Evolutionary conservation across 495 filamentous ascomycete species (phyloP).

Genomic region (Xylaria flabelliformis): DNA sequence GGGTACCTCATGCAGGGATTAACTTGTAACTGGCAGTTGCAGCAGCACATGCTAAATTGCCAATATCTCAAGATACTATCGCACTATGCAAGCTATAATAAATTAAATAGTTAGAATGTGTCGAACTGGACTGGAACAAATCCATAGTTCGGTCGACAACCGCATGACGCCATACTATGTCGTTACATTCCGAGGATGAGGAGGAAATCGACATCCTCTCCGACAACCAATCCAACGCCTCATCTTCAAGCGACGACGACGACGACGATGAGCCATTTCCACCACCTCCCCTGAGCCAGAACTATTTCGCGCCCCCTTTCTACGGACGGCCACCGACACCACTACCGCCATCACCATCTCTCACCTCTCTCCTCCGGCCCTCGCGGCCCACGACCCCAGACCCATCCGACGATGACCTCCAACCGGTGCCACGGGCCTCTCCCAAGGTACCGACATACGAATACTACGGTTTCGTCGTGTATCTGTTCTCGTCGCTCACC

Average conservation of each 20-base stretch:
- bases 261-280: conserved; percentile 34
- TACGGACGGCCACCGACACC: conserved; percentile 89
- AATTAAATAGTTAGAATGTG: not conserved
- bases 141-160: not conserved
- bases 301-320: conserved; percentile 83
- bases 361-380: conserved; percentile 94
- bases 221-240: conserved; percentile 44
- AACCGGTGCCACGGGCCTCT: conserved; percentile 82
- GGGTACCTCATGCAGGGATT: not conserved
- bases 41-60: not conserved
- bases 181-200: conserved; percentile 58
- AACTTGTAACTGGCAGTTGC: not conserved
- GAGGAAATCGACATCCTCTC: conserved; percentile 52
- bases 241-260: conserved; percentile 36
- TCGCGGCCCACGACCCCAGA: conserved; percentile 92
- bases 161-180: conserved; percentile 39
- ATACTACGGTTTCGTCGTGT: conserved; percentile 98
- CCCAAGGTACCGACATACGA: conserved; percentile 97
- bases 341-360: conserved; percentile 87
- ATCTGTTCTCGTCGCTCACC: conserved; percentile 77
- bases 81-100: not conserved
- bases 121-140: not conserved
- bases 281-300: conserved; percentile 51
- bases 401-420: conserved; percentile 83
- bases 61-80: not conserved